Evolutionary conservation across 202 grass and related monocot genomes (phyloP), one percentile per base, ranked within the genome.

Genomic region (Cymbopogon flexuosus): DNA sequence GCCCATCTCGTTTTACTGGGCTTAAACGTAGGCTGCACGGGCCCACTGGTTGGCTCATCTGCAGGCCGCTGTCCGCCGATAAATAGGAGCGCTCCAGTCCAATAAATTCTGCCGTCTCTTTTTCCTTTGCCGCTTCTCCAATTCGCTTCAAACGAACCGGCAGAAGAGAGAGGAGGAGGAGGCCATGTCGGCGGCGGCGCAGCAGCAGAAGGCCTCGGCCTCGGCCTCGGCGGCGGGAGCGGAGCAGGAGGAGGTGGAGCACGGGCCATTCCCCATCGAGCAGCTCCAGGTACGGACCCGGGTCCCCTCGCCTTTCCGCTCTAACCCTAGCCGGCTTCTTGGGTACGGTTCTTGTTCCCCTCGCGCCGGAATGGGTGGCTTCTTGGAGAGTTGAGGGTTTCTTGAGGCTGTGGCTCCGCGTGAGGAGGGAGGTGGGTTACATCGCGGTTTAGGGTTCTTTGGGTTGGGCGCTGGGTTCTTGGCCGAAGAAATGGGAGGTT

Each of bases 191-290:
- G 81, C 85, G 80, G 83, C 80, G 68, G 79, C 79, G 64, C 89
- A 92, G 82, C 76, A 90, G 76, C 83, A 87, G 94, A 68, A 45
- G 62, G 72, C 77, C 27, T 27, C 27, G 61, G 79, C 88, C 5
- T 68, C 77, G 62, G 70, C n/a, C 68, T 75, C 70, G 81, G 15
- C 35, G 46, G 80, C 63, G 13, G 83, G 79, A 59, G 80, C 94
- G 68, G 77, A 94, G 78, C 76, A 91, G 88, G 88, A 88, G 80
- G 92, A 93, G 73, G 75, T 63, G 88, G 90, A 93, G 84, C 90
- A 96, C 47, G 92, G 92, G 15, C 96, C 96, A 30, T 93, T 96
- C 84, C 90, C 92, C 42, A 82, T 99, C 56, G 96, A 99, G 75
- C 88, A 93, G 12, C 87, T 99, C 24, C 92, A 99, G 88, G 90